Conservation (phyloP, 176 grass and related monocot species). For the Juncus inflexus region DNA sequence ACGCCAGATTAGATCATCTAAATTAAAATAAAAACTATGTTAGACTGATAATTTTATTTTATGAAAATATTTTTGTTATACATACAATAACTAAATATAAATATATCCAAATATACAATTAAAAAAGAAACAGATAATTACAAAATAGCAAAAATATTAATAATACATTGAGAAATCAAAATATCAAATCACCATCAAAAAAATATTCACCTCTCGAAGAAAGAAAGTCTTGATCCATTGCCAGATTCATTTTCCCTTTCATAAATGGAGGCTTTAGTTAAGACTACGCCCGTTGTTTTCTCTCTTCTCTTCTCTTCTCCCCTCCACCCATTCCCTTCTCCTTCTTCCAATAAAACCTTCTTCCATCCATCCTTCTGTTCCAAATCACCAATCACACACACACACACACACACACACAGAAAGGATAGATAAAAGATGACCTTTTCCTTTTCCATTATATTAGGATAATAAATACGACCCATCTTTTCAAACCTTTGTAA, state of each 20-base stretch:
- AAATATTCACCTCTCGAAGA: not conserved
- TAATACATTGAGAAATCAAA: slow-evolving; percentile 4
- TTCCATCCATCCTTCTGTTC: slow-evolving; percentile 1
- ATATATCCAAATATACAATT: no score
- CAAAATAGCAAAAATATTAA: not conserved
- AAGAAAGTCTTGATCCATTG: not conserved
- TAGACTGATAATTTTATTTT: no score
- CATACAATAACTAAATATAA: no score
- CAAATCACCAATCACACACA: not conserved
- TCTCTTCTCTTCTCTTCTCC: not conserved
- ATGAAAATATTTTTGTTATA: no score
- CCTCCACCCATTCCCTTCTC: not conserved
- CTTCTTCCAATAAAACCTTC: not conserved
- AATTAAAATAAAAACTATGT: no score
- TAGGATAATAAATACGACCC: not conserved
- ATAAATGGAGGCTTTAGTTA: slow-evolving; percentile 1
- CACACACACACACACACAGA: not conserved
- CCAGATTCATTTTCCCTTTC: slow-evolving; percentile 9
- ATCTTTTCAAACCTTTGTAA: not conserved
- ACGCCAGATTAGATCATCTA: no score
- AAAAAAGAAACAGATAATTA: slow-evolving; percentile 10
- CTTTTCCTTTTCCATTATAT: not conserved
- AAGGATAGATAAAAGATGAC: no score
- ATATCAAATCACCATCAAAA: slow-evolving; percentile 3
- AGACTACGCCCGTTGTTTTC: slow-evolving; percentile 2